phyloP scores from a whole-genome alignment of 352 stramenopile species.

The Globisporangium cylindrosporum region DNA sequence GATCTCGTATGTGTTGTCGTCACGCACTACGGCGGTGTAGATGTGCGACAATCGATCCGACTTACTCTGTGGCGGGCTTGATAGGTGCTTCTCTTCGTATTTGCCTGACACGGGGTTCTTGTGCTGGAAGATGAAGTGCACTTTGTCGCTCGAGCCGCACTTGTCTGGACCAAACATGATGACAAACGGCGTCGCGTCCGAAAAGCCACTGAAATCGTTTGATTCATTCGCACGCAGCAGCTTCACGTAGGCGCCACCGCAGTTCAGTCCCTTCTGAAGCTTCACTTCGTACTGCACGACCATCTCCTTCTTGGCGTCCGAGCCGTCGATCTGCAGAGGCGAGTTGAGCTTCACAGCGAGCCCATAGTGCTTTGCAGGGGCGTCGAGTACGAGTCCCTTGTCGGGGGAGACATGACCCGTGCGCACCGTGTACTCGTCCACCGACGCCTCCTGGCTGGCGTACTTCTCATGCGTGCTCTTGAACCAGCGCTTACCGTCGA shows the following conservation, averaged over 20 bases:
- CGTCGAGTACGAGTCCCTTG: constrained; percentile 69
- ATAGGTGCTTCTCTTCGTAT: constrained; percentile 95
- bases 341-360: constrained; percentile 70
- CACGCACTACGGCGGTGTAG: constrained; percentile 90
- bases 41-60: constrained; percentile 87
- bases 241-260: constrained; percentile 94
- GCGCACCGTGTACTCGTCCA: constrained; percentile 64
- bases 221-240: constrained; percentile 70
- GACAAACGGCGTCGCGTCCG: constrained; percentile 87
- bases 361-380: constrained; percentile 74
- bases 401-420: constrained; percentile 55
- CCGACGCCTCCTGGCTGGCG: constrained; percentile 54
- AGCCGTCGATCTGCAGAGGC: constrained; percentile 67
- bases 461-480: constrained; percentile 86
- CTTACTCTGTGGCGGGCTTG: constrained; percentile 70
- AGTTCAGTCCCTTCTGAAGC: constrained; percentile 88
- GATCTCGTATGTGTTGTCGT: constrained; percentile 91
- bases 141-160: constrained; percentile 92
- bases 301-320: constrained; percentile 71
- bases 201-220: constrained; percentile 61
- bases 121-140: constrained; percentile 95
- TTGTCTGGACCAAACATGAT: constrained; percentile 97
- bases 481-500: constrained; percentile 76
- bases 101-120: constrained; percentile 89
- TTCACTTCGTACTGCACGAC: constrained; percentile 96